Evolutionary conservation across 1,139 yeast species (phyloP).

Genomic region (Nakaseomyces nivariensis): DNA sequence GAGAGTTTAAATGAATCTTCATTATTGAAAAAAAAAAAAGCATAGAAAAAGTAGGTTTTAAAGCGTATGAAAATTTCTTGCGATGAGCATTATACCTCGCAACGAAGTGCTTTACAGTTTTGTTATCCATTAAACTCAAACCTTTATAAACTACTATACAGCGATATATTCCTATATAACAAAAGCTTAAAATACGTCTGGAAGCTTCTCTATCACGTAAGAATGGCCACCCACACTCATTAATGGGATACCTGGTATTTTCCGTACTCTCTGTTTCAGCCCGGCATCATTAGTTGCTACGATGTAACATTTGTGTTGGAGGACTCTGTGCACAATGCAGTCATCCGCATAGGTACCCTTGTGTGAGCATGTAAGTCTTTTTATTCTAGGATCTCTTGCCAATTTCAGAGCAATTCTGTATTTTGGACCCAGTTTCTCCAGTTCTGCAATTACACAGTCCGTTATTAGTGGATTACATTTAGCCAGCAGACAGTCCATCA

Average conservation of each 20-base stretch:
- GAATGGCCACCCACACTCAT: conserved; percentile 94
- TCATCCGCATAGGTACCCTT: conserved; percentile 98
- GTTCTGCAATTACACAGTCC: conserved; percentile 96
- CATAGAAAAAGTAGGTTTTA: too few species aligned
- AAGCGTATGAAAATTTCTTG: too few species aligned
- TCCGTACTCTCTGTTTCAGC: conserved; percentile 82
- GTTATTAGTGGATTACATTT: conserved; percentile 92
- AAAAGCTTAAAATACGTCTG: conserved; percentile 64
- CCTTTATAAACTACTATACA: too few species aligned
- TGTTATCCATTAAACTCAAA: not conserved
- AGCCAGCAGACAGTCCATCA: conserved; percentile 93
- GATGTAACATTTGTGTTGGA: conserved; percentile 92
- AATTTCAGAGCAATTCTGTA: conserved; percentile 84
- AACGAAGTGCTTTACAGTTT: too few species aligned
- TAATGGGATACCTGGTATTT: conserved; percentile 93
- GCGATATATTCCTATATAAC: not conserved
- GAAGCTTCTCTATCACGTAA: conserved; percentile 86
- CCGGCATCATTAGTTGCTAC: conserved; percentile 99
- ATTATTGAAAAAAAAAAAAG: too few species aligned
- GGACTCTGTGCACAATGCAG: conserved; percentile 82
- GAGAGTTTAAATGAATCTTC: too few species aligned
- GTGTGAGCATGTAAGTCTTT: conserved; percentile 80
- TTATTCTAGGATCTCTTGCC: conserved; percentile 89
- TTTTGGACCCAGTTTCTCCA: conserved; percentile 90
- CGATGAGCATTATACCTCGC: too few species aligned